Base-by-base conservation (phyloP, 2,329 filamentous ascomycete species). In the Venturia pyrina region DNA sequence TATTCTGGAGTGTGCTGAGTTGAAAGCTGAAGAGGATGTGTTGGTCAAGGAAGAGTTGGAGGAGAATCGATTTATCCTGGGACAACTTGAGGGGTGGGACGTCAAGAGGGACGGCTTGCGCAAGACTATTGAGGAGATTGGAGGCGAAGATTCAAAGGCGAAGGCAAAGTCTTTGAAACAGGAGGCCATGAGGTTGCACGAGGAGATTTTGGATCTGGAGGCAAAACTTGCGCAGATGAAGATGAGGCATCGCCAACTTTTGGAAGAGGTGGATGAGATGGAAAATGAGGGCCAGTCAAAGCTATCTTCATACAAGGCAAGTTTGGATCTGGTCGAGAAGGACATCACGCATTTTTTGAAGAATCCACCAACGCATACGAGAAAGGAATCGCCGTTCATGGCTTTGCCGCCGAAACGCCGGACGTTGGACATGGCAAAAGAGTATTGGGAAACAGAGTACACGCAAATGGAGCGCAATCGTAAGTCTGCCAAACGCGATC, bases 221-320 rank as follows among this genome's bases (percentile, higher is more conserved):
- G 80, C 85, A 70, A 83, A 84, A 69, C 78, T 93, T 1, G 78
- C 81, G 32, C 80, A 81, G 3, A 79, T 91, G 76, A 85, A 85
- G 70, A 82, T 80, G 60, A 80, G 83, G 37, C 85, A 86, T 69
- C 78, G 81, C n/a, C 82, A 81, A 72, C 75, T 92, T 0, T 76
- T 83, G 68, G 81, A 81, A 2, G 81, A 85, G 70, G 84, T 90
- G 59, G 80, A 83, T 7, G 85, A 88, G 65, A 81, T 86, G 1
- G 82, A 82, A 68, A 91, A 87, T 69, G 81, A 82, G 65, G 80
- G 87, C 46, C 89, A 91, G 72, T 87, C 89, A 1, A 86, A 85
- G n/a, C 74, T 91, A 17, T 89, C 87, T 65, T 87, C 88, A 0
- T 92, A 91, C 73, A 84, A 82, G 24, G 84, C 87, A 1, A 87